These are phyloP conservation scores for Protea cynaroides DNA, from an alignment of 164 flowering plant genomes.

Conservation along the genomic window DNA sequence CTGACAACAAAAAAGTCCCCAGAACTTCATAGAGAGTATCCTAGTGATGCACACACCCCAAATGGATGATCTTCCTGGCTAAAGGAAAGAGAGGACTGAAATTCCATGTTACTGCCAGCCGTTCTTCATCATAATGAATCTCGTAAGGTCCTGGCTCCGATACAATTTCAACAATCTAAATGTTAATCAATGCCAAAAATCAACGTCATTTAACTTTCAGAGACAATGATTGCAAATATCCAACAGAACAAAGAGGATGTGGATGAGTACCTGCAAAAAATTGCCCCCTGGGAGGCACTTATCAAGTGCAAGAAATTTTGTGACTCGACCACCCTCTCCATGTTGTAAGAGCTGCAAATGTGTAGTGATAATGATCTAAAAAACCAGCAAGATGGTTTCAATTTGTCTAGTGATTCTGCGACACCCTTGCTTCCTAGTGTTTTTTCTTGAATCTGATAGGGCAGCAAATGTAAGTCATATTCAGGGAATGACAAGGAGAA, in stretches of 20 bases:
- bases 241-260: not conserved
- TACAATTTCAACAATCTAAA: slow-evolving; percentile 72
- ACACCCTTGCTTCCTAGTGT: slow-evolving; percentile 84
- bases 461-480: not conserved
- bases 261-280: slow-evolving; percentile 71
- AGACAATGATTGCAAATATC: not conserved
- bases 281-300: slow-evolving; percentile 79
- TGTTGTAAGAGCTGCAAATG: slow-evolving; percentile 89
- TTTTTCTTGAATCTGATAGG: slow-evolving; percentile 53
- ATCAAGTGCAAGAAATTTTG: slow-evolving; percentile 95
- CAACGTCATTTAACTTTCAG: slow-evolving; percentile 4
- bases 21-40: not conserved
- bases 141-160: slow-evolving; percentile 81
- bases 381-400: slow-evolving; percentile 90
- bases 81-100: slow-evolving; percentile 59
- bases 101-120: slow-evolving; percentile 80
- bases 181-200: not conserved
- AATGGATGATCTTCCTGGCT: slow-evolving; percentile 31
- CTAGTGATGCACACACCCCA: slow-evolving; percentile 36
- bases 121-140: slow-evolving; percentile 89
- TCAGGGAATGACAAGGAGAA: too few relatives aligned
- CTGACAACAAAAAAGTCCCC: not conserved
- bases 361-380: slow-evolving; percentile 96
- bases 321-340: slow-evolving; percentile 69
- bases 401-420: slow-evolving; percentile 60